phyloP scores from a whole-genome alignment of 2,329 filamentous ascomycete genomes.

The Hypoxylon sp. region DNA sequence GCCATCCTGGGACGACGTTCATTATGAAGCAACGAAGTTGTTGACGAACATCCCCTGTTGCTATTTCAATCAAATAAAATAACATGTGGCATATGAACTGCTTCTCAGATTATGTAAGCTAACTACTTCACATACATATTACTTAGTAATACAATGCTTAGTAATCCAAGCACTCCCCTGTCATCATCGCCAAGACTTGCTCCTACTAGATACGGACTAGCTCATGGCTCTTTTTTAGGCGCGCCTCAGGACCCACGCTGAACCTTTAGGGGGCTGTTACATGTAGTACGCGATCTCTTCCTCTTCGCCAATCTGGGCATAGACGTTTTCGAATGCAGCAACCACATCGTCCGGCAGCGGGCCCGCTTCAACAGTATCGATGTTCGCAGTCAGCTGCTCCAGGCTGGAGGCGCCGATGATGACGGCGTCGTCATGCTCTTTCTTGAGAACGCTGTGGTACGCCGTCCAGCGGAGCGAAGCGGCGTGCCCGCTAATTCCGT shows the following conservation, averaged over 20 bases:
- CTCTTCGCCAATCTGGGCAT: slow-evolving; percentile 6
- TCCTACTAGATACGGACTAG: background rate
- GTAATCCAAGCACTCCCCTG: background rate
- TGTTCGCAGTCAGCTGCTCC: slow-evolving; percentile 56
- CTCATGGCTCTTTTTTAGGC: background rate
- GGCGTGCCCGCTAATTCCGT: slow-evolving; percentile 58
- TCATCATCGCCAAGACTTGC: background rate
- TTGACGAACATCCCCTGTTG: background rate
- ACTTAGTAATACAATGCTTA: too few relatives aligned
- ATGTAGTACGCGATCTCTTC: background rate
- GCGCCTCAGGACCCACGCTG: background rate
- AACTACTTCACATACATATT: background rate
- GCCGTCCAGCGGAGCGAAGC: slow-evolving; percentile 61
- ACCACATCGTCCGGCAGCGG: slow-evolving; percentile 58
- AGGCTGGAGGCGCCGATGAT: slow-evolving; percentile 54
- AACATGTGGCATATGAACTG: too few relatives aligned
- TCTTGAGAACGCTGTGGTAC: slow-evolving; percentile 56
- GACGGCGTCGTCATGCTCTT: slow-evolving; percentile 44
- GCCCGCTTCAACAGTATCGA: slow-evolving; percentile 58
- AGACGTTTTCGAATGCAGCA: slow-evolving; percentile 42
- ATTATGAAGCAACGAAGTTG: too few relatives aligned
- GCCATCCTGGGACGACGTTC: too few relatives aligned
- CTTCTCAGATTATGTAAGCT: background rate
- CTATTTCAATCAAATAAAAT: background rate
- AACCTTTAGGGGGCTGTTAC: background rate